Evolutionary conservation across 2,329 filamentous ascomycete genomes (phyloP).

Genomic region (Emergomyces africanus): DNA sequence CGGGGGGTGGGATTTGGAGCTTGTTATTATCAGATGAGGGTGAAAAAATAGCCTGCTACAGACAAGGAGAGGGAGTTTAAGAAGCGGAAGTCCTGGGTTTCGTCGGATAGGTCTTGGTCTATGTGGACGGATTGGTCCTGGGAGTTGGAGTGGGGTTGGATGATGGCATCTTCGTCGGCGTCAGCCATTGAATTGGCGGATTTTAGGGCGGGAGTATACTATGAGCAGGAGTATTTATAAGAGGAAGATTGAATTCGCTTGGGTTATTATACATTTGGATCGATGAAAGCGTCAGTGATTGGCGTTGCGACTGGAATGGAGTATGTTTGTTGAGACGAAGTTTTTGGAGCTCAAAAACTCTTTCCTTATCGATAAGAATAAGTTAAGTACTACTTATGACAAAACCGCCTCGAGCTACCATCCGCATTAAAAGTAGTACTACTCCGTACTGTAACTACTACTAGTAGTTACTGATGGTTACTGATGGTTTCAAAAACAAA

Average conservation of each 20-base stretch:
- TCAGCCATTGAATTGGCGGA: conserved; percentile 20
- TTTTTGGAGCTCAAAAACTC: neutral
- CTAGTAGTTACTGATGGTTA: no score
- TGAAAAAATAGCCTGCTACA: conserved; percentile 5
- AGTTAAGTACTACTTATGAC: neutral
- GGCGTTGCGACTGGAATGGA: neutral
- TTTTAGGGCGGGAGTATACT: neutral
- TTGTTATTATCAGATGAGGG: neutral
- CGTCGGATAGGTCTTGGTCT: conserved; percentile 61
- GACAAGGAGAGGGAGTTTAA: conserved; percentile 45
- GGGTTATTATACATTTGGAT: neutral
- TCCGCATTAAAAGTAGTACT: no score
- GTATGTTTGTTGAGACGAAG: neutral
- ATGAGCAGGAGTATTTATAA: neutral
- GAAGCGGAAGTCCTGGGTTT: conserved; percentile 76
- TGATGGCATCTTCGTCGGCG: conserved; percentile 31
- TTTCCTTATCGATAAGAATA: neutral
- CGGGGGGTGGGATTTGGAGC: neutral
- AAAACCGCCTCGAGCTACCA: no score
- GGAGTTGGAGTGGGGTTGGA: conserved; percentile 14
- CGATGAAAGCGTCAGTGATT: neutral
- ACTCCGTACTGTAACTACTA: no score
- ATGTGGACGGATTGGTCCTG: conserved; percentile 20
- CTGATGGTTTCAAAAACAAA: no score
- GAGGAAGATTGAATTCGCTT: neutral